Conservation (phyloP, 75 land plant genomes). For the Adiantum capillusveneris region DNA sequence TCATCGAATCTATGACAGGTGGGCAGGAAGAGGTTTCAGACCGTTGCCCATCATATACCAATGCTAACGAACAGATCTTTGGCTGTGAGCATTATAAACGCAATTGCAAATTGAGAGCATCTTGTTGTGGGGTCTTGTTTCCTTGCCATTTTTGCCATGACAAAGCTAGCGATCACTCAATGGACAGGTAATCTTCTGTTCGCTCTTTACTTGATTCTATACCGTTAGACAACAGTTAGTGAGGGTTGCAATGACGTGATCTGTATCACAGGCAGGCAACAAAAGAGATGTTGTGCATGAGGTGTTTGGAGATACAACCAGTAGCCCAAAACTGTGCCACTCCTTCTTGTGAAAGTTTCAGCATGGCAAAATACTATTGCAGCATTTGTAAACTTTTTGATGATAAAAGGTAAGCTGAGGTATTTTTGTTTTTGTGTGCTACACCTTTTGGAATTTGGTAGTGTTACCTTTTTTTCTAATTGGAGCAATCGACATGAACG, state of each 20-base stretch:
- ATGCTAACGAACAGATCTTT: slow-evolving; percentile 33
- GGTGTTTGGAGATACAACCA: slow-evolving; percentile 56
- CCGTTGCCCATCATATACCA: slow-evolving; percentile 46
- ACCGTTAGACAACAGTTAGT: not conserved
- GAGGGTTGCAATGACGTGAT: not conserved
- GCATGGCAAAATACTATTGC: slow-evolving; percentile 67
- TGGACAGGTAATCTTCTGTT: slow-evolving; percentile 43
- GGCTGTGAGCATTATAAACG: slow-evolving; percentile 80
- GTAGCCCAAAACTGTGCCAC: slow-evolving; percentile 42
- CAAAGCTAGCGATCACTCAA: slow-evolving; percentile 53
- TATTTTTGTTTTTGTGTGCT: slow-evolving; percentile 4
- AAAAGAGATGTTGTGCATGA: slow-evolving; percentile 75
- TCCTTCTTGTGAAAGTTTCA: slow-evolving; percentile 40
- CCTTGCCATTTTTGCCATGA: slow-evolving; percentile 66
- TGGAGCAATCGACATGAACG: too few species aligned
- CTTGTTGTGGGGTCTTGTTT: slow-evolving; percentile 53
- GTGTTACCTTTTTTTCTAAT: too few species aligned
- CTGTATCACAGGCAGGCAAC: slow-evolving; percentile 38
- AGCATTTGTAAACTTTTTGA: slow-evolving; percentile 76
- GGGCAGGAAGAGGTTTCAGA: slow-evolving; percentile 40
- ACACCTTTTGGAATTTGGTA: too few species aligned
- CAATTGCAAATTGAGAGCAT: slow-evolving; percentile 62
- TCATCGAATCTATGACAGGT: slow-evolving; percentile 1
- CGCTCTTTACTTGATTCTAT: too few species aligned
- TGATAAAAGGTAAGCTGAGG: slow-evolving; percentile 45